phyloP scores from a whole-genome alignment of 441 rosid genomes.

The Jatropha podagrica region DNA sequence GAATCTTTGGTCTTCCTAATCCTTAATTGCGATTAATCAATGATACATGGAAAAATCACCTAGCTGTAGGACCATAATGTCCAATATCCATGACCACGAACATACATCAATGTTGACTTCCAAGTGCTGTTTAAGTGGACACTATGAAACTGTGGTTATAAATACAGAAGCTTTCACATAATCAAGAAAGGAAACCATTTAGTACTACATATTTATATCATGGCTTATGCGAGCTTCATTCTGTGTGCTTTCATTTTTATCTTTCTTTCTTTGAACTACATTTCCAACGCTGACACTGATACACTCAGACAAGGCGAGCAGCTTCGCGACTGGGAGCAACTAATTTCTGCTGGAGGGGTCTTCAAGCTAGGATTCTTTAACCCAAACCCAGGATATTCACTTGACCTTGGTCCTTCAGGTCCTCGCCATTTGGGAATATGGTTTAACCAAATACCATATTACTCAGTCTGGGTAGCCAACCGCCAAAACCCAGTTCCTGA shows the following conservation, averaged over 20 bases:
- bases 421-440: slow-evolving; percentile 51
- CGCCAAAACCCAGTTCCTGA: slow-evolving; percentile 40
- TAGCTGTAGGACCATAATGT: slow-evolving; percentile 4
- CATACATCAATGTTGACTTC: not conserved
- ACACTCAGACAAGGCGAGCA: slow-evolving; percentile 43
- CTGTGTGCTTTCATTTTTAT: slow-evolving; percentile 2
- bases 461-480: slow-evolving; percentile 60
- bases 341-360: slow-evolving; percentile 38
- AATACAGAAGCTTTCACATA: not conserved
- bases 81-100: not conserved
- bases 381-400: slow-evolving; percentile 28
- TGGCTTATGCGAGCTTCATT: slow-evolving; percentile 17
- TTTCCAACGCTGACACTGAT: slow-evolving; percentile 18
- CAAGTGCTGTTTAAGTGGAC: too few relatives aligned
- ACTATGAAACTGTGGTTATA: not conserved
- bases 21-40: not conserved
- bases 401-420: slow-evolving; percentile 33
- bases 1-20: not conserved
- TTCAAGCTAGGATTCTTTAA: slow-evolving; percentile 59
- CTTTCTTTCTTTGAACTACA: not conserved
- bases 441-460: slow-evolving; percentile 30
- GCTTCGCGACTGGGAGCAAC: slow-evolving; percentile 58
- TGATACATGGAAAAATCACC: not conserved
- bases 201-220: not conserved
- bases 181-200: not conserved